Evolutionary conservation across 495 filamentous ascomycete species (phyloP).

Genomic region (Penicillium subrubescens): DNA sequence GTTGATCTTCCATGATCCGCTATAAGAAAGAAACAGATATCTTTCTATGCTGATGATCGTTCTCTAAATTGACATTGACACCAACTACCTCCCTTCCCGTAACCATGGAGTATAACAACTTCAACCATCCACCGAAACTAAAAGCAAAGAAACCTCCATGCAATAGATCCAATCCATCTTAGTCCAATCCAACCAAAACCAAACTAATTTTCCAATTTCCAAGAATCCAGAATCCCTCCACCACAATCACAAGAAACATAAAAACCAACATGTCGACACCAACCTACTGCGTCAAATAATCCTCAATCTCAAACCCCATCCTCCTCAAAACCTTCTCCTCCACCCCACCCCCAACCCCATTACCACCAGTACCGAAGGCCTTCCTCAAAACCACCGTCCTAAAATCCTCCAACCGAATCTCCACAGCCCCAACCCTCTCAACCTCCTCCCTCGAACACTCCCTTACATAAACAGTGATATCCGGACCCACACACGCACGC

Average conservation of each 20-base stretch:
- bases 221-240: background rate
- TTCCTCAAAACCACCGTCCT: conserved; percentile 61
- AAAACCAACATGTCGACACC: background rate
- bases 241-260: background rate
- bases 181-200: too few relatives aligned
- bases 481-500: conserved; percentile 83
- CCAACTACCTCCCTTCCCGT: background rate
- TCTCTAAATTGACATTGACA: background rate
- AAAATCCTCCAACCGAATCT: conserved; percentile 54
- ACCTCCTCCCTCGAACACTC: conserved; percentile 50
- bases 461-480: conserved; percentile 73
- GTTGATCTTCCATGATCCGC: too few relatives aligned
- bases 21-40: too few relatives aligned
- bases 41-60: too few relatives aligned
- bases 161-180: background rate
- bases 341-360: conserved; percentile 48
- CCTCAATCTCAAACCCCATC: conserved; percentile 80
- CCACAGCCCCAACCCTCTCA: conserved; percentile 47
- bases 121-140: background rate
- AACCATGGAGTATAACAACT: background rate
- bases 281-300: conserved; percentile 61
- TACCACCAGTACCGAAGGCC: conserved; percentile 33
- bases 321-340: conserved; percentile 70
- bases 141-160: background rate
- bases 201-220: background rate